Evolutionary conservation across 805 yeast species (phyloP), one percentile per base, ranked within the genome.

Genomic region (Millerozyma acaciae): DNA sequence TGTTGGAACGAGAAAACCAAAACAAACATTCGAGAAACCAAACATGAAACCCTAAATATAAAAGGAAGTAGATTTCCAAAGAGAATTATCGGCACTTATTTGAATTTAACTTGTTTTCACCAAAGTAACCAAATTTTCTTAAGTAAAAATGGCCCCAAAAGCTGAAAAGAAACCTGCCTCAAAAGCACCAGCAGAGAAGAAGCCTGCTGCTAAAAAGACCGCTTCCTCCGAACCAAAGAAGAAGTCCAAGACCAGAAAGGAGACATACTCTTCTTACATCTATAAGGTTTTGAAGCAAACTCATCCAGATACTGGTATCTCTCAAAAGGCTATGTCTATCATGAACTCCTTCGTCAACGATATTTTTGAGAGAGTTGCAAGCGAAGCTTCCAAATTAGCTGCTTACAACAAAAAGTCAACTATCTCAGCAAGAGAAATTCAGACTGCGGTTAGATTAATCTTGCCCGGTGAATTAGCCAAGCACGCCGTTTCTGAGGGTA

Each of bases 231-330:
- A 79, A 57, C 68, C 80, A 64, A 88, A 87, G 80, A 89, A 84
- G 84, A 87, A 95, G 77, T 62, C 86, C 52, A 89, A 88, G 83
- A 71, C 89, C 55, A 87, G 97, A 81, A 88, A 87, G 84, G 97
- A 90, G 75, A 87, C 97, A 47, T 90, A 88, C 77, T 87, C 96
- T 47, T 87, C 97, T 44, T 90, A 90, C 74, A 89, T 90, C 66
- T 90, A 89, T 93, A 90, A 89, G 73, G 97, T 89, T 51, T 83
- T 89, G 66, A 89, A 89, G 73, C 97, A 90, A 78, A 89, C 97
- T 44, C 97, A 89, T 73, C 97, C 97, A 69, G 97, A 89, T 68
- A 89, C 97, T 46, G 97, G 97, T 86, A 89, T 89, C 65, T 89
- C 97, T 54, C 95, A 88, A 73, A 85, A 87, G 66, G 96, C 97